Conservation (phyloP, 1,284 basidiomycete genomes). For the Calocybe gambosa region DNA sequence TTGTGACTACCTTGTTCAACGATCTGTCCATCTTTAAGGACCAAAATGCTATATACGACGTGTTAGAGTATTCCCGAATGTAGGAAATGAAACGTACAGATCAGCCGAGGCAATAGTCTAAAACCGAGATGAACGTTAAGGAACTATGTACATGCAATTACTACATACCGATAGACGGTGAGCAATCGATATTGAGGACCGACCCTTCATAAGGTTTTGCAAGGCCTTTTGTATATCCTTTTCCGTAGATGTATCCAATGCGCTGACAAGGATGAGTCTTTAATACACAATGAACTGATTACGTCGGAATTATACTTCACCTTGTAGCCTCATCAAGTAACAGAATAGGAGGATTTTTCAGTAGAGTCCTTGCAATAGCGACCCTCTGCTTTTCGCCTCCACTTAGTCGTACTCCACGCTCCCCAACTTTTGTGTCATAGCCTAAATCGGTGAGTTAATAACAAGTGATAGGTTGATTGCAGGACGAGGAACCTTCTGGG, state of each 20-base stretch:
- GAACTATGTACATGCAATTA: conserved; percentile 8
- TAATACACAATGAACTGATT: neutral
- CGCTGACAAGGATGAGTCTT: conserved; percentile 33
- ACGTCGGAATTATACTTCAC: conserved; percentile 26
- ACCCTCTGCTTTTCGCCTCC: conserved; percentile 84
- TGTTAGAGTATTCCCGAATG: conserved; percentile 2
- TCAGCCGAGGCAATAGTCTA: conserved; percentile 76
- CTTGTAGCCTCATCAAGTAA: conserved; percentile 81
- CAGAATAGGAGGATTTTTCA: conserved; percentile 82
- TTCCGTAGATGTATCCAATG: conserved; percentile 79
- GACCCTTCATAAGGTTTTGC: conserved; percentile 62
- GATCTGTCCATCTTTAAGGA: conserved; percentile 77
- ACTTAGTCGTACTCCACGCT: conserved; percentile 76
- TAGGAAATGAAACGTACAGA: conserved; percentile 37
- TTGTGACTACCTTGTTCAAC: conserved; percentile 73
- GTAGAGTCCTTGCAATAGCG: conserved; percentile 79
- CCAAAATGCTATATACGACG: conserved; percentile 57
- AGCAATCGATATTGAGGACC: conserved; percentile 75
- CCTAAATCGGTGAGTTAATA: conserved; percentile 21
- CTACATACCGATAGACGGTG: conserved; percentile 69
- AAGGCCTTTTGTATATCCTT: conserved; percentile 81
- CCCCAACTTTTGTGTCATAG: conserved; percentile 65
- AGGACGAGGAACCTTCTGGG: conserved; percentile 53
- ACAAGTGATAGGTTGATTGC: neutral
- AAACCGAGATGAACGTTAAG: conserved; percentile 12